Conservation (phyloP, 75 land plant species). For the Cupressus sempervirens region DNA sequence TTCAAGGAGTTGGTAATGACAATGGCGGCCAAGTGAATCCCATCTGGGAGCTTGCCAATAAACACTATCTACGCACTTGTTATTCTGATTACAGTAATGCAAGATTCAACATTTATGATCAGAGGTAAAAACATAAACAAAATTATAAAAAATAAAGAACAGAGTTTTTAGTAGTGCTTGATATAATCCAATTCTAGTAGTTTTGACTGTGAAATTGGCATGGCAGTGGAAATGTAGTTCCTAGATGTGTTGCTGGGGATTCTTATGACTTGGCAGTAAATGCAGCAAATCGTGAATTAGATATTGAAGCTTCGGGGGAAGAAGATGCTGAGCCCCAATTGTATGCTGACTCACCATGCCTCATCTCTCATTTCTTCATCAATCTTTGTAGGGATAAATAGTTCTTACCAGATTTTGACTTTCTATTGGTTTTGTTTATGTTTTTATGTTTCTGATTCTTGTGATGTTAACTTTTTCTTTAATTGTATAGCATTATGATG, state of each 20-base stretch:
- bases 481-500: too few relatives aligned
- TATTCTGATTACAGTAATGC: conserved; percentile 57
- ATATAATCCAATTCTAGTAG: too few relatives aligned
- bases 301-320: not conserved
- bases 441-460: too few relatives aligned
- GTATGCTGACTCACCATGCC: not conserved
- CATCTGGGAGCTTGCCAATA: conserved; percentile 57
- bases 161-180: too few relatives aligned
- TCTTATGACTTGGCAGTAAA: not conserved
- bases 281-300: not conserved
- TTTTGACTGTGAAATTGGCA: not conserved
- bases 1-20: conserved; percentile 51
- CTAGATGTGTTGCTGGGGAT: not conserved
- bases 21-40: conserved; percentile 60
- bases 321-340: not conserved
- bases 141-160: too few relatives aligned
- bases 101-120: conserved; percentile 60
- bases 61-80: conserved; percentile 36
- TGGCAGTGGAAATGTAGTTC: not conserved
- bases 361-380: not conserved
- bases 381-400: not conserved
- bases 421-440: too few relatives aligned
- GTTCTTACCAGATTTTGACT: not conserved
- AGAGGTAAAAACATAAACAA: conserved; percentile 23
- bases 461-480: too few relatives aligned